A percentile compares a stretch with the other conserved stretches of the same genome.
phyloP scores from a whole-genome alignment of 768 basidiomycete species.

The Suillus spraguei region DNA sequence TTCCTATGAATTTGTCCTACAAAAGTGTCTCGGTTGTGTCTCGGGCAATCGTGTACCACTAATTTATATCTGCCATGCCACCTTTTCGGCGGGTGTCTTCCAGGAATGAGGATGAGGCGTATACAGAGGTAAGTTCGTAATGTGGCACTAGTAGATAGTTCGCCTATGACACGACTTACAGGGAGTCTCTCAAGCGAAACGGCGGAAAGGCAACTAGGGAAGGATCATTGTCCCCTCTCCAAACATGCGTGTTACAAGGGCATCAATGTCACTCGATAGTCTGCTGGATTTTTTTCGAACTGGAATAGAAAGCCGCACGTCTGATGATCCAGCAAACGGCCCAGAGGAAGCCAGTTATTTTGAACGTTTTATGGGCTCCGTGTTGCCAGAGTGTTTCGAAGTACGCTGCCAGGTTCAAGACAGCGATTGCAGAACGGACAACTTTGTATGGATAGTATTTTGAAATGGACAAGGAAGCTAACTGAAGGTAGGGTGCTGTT shows the following conservation, averaged over 20 bases:
- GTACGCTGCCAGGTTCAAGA: slow-evolving; percentile 20
- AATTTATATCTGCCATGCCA: slow-evolving; percentile 8
- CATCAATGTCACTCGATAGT: slow-evolving; percentile 20
- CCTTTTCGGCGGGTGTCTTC: slow-evolving; percentile 15
- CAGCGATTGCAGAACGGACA: not conserved
- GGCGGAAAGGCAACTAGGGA: slow-evolving; percentile 28
- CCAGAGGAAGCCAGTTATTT: slow-evolving; percentile 22
- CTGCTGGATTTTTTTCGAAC: slow-evolving; percentile 24
- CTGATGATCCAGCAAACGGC: not conserved
- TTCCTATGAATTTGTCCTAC: not conserved
- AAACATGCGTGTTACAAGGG: slow-evolving; percentile 19
- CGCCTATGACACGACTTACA: not conserved
- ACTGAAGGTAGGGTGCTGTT: slow-evolving; percentile 31
- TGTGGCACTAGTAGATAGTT: not conserved
- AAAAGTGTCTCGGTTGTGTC: not conserved
- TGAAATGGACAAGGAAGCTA: not conserved
- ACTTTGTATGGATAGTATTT: not conserved
- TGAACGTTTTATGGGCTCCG: slow-evolving; percentile 34
- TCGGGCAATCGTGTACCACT: not conserved
- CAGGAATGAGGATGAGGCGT: slow-evolving; percentile 25
- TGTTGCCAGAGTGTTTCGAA: slow-evolving; percentile 38
- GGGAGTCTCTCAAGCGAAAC: slow-evolving; percentile 21
- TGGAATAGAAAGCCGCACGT: slow-evolving; percentile 4
- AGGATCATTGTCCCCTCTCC: slow-evolving; percentile 13
- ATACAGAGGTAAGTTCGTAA: slow-evolving; percentile 21